phyloP scores from a whole-genome alignment of 2,329 filamentous ascomycete genomes.

The Diaporthe ampelina region DNA sequence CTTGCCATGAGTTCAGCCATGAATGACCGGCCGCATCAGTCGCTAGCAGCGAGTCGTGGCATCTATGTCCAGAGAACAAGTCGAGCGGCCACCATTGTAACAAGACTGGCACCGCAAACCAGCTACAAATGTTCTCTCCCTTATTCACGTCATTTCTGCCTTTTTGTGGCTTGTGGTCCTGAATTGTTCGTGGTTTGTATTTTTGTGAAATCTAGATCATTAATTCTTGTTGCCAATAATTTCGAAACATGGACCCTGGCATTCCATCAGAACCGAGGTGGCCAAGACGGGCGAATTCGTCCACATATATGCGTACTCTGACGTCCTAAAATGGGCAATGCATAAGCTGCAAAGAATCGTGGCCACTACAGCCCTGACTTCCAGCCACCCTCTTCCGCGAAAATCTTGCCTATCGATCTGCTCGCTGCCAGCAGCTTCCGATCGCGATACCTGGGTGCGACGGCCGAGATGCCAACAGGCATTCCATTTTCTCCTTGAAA shows the following conservation, averaged over 20 bases:
- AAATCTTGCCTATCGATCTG: constrained; percentile 55
- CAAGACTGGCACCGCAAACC: too few species aligned
- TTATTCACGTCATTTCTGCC: too few species aligned
- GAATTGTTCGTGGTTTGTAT: too few species aligned
- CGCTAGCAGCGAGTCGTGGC: too few species aligned
- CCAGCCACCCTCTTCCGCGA: constrained; percentile 55
- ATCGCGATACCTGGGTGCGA: constrained; percentile 62
- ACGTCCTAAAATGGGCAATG: not conserved
- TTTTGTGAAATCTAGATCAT: too few species aligned
- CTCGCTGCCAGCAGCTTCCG: constrained; percentile 56
- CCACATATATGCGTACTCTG: not conserved
- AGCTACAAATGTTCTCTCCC: too few species aligned
- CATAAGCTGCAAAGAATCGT: not conserved
- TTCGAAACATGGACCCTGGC: too few species aligned
- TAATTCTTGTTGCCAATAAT: too few species aligned
- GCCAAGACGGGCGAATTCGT: not conserved
- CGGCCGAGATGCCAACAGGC: constrained; percentile 71
- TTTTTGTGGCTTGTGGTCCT: too few species aligned
- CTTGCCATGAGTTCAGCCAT: not conserved
- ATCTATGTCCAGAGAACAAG: too few species aligned
- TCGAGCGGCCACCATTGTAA: too few species aligned
- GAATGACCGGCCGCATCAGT: too few species aligned
- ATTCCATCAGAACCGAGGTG: not conserved
- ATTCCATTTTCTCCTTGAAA: constrained; percentile 69
- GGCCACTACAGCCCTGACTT: constrained; percentile 19